Evolutionary conservation across 208 protist genomes (phyloP), one percentile per base, ranked within the genome.

Genomic region (Lotmaria passim): DNA sequence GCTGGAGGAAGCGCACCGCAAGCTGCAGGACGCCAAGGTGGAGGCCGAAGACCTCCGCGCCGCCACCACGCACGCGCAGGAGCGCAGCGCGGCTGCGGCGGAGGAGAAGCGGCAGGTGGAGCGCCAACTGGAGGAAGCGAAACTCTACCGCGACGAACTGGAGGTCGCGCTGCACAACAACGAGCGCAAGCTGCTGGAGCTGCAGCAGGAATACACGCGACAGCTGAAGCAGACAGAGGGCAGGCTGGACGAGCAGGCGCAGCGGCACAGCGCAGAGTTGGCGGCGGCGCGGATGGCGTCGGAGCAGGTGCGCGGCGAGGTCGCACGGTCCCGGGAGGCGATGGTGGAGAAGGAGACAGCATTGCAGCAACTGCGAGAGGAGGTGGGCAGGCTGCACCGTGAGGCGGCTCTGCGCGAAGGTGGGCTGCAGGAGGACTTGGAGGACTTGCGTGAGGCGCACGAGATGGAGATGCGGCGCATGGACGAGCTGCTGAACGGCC

Each of bases 401-500:
- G 86, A 92, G 46, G 62, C 77, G 1, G 81, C 74, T 3, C 61
- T 83, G 69, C 75, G 78, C 19, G 83, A 83, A 38, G 78, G 73
- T 26, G 65, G 79, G 10, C 69, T 87, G 70, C 78, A 88, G 52
- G 85, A 90, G 57, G 77, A 91, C 55, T 66, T 93, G 47, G 76
- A 85, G 39, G 83, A 91, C 44, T 52, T 80, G 19, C 69, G 65
- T 53, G 81, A 81, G 60, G 61, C 66, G n/a, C 81, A 90, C 57
- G 85, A 86, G 56, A 64, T 77, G 62, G 90, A 92, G 79, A 70
- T 92, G 59, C 81, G 66, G 26, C 79, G 83, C 44, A 88, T 94
- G 79, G 91, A 96, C 52, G 83, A 93, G 31, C 53, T 96, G 19
- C 62, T 96, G n/a, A 85, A 90, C 55, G 73, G 81, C 17, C 81